Evolutionary conservation across 23 red algal genomes (phyloP), one percentile per base, ranked within the genome.

Genomic region (Pyropia yezoensis): DNA sequence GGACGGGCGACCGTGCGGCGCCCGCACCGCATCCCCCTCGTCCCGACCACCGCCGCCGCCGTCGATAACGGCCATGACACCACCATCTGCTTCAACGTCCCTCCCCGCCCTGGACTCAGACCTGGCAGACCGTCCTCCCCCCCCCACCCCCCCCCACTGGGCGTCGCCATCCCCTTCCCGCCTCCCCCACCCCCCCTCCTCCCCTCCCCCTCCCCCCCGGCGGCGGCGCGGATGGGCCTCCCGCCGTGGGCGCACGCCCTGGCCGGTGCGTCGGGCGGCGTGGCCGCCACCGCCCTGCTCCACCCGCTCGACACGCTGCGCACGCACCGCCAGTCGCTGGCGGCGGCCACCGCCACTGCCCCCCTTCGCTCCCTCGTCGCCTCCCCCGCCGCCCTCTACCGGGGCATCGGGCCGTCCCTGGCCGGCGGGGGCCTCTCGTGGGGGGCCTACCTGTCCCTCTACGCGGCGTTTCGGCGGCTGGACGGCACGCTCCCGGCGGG

Each of bases 301-400:
- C 94, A 98, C 61, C 94, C 94, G 1, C 75, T 98, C 30, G 94
- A 98, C 63, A 88, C 86, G 18, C 57, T 98, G 15, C 77, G 74
- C n/a, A 98, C 94, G 20, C 33, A 75, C 18, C 62, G 82, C 27
- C 94, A 98, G 60, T 63, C 83, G 27, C 23, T 45, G 13, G 20
- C 19, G 1, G 34, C 27, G 4, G 12, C 17, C 1, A 1, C 34
- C 0, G 51, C 60, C 49, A 52, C 69, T 7, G 52, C 67, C 21
- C 21, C 49, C 4, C 55, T 27, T 32, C 24, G 61, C 66, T n/a
- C 14, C 5, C 13, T 20, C 60, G 16, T 26, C 33, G 29, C 50
- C 17, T 80, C 21, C 27, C 52, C 29, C 27, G 18, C 14, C 18
- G 57, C 65, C 0, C 50, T 85, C 8, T 85, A 85, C 49, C 45